Base-by-base conservation (phyloP, 371 early-diverging fungal genomes). In the Mucor lusitanicus region DNA sequence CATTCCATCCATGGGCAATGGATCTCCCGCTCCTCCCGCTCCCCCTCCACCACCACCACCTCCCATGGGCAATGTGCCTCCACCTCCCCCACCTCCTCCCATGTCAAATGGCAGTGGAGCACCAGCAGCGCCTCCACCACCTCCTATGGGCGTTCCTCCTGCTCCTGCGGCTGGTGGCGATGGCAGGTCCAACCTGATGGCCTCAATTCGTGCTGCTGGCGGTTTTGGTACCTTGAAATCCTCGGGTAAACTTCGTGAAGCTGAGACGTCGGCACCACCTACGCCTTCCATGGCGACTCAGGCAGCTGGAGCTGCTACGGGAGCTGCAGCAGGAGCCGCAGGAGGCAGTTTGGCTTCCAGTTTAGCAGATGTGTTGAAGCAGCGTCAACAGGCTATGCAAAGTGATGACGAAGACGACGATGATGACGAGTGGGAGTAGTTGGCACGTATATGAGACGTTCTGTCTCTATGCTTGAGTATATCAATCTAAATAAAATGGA, bases 171-270 rank as follows among this genome's bases (percentile, higher is more conserved):
- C 67, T 28, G 33, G 33, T 13, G 37, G 19, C 19, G 61, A 65
- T 33, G 72, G 64, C 19, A 65, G 79, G 21, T 53, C 65, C 2
- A 72, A 75, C 40, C 60, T 83, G 11, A 71, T 83, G 80, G 80
- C 73, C 23, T 78, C 83, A 3, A 83, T 83, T 56, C 76, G 80
- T 42, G 77, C 77, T 17, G 67, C 83, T 3, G 80, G 83, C 62
- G 83, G 80, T 37, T 77, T 83, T 63, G 73, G 69, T n/a, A 69
- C 61, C 25, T 61, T 83, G 3, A 80, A 80, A 33, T 67, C 69
- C 23, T 63, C 67, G 11, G 79, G 79, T 21, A 70, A 59, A 23
- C 61, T 77, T 15, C 54, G 46, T 25, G 28, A 64, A 12, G 55
- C 68, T 25, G 67, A 50, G 6, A n/a, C 44, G 3, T 25, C 23